Evolutionary conservation across 257 asterid species (phyloP), one percentile per base, ranked within the genome.

Genomic region (Solanum lycopersicoides): DNA sequence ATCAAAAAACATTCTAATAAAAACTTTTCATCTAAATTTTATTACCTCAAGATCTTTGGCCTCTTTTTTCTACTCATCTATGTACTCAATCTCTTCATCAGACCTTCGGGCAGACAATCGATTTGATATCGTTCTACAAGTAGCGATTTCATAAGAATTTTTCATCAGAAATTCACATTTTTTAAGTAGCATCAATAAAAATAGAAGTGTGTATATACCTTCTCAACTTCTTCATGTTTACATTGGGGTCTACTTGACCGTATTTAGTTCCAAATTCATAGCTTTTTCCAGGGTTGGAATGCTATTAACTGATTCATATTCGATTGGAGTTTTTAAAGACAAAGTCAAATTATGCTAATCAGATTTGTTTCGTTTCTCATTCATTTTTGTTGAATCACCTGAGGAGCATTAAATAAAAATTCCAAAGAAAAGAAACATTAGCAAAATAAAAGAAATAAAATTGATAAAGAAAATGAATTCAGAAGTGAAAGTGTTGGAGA

Each of bases 31-130:
- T 11, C 2, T 12, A 65, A 13, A 25, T 66, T 66, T 66, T 25
- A 66, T 66, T 66, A 66, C 96, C 95, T 88, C 75, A 23, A 93
- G 88, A 25, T 88, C 89, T 4, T 60, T 50, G 16, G 82, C 89
- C 87, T 60, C 88, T 9, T 84, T 88, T 82, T 92, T 92, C 95
- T 92, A 65, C 14, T 90, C 89, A 68, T 65, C 35, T 60, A 88
- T 74, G 71, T 91, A 71, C 6, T 91, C 88, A 37, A 66, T 25
- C 80, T 90, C 88, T 59, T 92, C 12, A 72, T 30, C 83, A 2
- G 91, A 88, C 85, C 95, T 92, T 80, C 79, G 91, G 20, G 95
- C 95, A 4, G 98, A 95, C 8, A 94, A 90, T 50, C 94, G 89
- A 77, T 94, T 94, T 13, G 23, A 50, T 3, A 56, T 56, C 25